These are phyloP conservation scores for Carex littledalei DNA, from an alignment of 176 grass and related monocot genomes.

Conservation along the genomic window DNA sequence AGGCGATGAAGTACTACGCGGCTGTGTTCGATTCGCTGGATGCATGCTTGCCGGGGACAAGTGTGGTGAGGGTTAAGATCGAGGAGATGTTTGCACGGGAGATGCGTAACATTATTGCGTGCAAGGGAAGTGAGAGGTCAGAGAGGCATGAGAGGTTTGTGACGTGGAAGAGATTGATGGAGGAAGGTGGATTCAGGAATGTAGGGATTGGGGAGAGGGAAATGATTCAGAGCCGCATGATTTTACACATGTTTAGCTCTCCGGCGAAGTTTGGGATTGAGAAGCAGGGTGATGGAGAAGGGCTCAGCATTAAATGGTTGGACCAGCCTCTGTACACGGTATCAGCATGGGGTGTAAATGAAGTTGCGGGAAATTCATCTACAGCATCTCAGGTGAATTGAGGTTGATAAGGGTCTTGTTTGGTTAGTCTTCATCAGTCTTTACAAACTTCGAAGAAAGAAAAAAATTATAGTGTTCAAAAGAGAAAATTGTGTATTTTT, in stretches of 20 bases:
- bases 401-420: background rate
- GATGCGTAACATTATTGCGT: conserved; percentile 75
- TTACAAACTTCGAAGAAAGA: background rate
- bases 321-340: conserved; percentile 78
- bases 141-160: conserved; percentile 78
- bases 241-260: conserved; percentile 63
- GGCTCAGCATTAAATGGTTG: conserved; percentile 70
- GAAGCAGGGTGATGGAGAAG: conserved; percentile 50
- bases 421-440: background rate
- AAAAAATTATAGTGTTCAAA: conserved; percentile 5
- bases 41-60: conserved; percentile 29
- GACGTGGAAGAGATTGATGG: conserved; percentile 57
- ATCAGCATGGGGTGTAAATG: conserved; percentile 53
- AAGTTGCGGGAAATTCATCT: conserved; percentile 45
- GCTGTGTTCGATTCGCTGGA: conserved; percentile 69
- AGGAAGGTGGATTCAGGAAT: conserved; percentile 62
- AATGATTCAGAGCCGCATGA: conserved; percentile 70
- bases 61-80: conserved; percentile 51
- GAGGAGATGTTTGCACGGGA: conserved; percentile 92
- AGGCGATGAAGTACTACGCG: conserved; percentile 57
- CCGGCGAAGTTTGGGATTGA: conserved; percentile 52
- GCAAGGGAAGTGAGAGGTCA: conserved; percentile 54
- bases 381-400: conserved; percentile 31
- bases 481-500: background rate
- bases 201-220: conserved; percentile 66